A percentile compares a stretch with the other conserved stretches of the same genome.
These are phyloP conservation scores for Botrytis hyacinthi DNA, from an alignment of 2,329 filamentous ascomycete species.

Conservation along the genomic window DNA sequence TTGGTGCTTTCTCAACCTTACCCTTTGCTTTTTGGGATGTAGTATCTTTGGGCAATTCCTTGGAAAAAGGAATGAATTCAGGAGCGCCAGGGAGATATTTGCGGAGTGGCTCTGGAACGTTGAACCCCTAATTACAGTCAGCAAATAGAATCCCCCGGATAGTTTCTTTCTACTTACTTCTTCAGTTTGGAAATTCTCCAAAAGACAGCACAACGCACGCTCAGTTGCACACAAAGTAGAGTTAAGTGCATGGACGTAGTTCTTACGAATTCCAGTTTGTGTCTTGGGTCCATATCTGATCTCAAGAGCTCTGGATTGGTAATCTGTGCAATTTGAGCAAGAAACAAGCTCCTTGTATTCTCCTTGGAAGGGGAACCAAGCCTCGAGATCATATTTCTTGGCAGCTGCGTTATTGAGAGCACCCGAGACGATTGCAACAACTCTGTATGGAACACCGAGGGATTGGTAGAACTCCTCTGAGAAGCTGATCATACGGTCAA, in stretches of 20 bases:
- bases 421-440: constrained; percentile 94
- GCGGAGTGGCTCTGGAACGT: constrained; percentile 76
- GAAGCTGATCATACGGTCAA: constrained; percentile 86
- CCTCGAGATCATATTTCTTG: constrained; percentile 95
- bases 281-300: constrained; percentile 89
- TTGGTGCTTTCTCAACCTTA: constrained; percentile 36
- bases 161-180: constrained; percentile 53
- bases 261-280: constrained; percentile 80
- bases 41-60: constrained; percentile 77
- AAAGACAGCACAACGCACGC: constrained; percentile 85
- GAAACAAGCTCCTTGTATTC: constrained; percentile 99
- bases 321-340: constrained; percentile 97
- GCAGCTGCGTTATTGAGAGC: constrained; percentile 85
- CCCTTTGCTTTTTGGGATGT: constrained; percentile 56
- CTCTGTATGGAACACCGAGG: constrained; percentile 82
- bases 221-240: constrained; percentile 88
- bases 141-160: constrained; percentile 10
- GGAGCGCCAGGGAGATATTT: constrained; percentile 89
- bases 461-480: constrained; percentile 96
- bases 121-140: constrained; percentile 58
- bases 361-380: constrained; percentile 93
- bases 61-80: constrained; percentile 84
- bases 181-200: constrained; percentile 95
- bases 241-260: constrained; percentile 92
- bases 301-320: constrained; percentile 90